Conservation (phyloP, 2,329 filamentous ascomycete genomes). For the Dendrostoma leiphaemia region DNA sequence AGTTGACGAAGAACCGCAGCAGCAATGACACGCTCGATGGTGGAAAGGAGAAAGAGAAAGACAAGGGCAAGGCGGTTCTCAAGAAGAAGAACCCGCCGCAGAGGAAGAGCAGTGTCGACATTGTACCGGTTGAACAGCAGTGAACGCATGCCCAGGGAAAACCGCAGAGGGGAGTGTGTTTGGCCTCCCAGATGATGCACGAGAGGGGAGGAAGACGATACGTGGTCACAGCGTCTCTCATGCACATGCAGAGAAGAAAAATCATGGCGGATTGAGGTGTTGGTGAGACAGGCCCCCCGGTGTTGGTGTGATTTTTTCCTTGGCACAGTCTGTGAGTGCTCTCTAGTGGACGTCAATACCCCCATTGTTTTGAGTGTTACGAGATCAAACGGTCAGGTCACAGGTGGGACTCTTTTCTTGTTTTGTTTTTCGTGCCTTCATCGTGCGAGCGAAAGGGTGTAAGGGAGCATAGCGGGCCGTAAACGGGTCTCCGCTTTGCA, state of each 20-base stretch:
- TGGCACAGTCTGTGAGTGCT: not conserved
- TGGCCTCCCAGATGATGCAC: too few species aligned
- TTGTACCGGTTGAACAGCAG: slow-evolving; percentile 10
- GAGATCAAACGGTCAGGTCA: not conserved
- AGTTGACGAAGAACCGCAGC: slow-evolving; percentile 18
- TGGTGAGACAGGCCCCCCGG: not conserved
- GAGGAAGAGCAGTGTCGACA: slow-evolving; percentile 23
- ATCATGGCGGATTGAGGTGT: not conserved
- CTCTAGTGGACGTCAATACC: not conserved
- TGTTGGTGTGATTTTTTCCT: not conserved
- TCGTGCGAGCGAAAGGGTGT: not conserved
- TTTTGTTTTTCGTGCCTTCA: not conserved
- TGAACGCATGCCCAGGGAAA: too few species aligned
- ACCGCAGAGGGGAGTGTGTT: too few species aligned
- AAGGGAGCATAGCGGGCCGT: too few species aligned
- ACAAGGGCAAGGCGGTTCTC: slow-evolving; percentile 17
- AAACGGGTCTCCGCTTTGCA: too few species aligned
- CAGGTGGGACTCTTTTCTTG: not conserved
- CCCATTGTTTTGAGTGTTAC: too few species aligned
- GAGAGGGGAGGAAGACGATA: not conserved
- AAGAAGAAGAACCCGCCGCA: slow-evolving; percentile 26
- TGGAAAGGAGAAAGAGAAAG: slow-evolving; percentile 14
- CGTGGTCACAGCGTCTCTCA: not conserved
- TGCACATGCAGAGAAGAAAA: not conserved
- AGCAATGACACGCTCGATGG: slow-evolving; percentile 7